phyloP scores from a whole-genome alignment of 139 green algal genomes.

The Pleodorina starrii region DNA sequence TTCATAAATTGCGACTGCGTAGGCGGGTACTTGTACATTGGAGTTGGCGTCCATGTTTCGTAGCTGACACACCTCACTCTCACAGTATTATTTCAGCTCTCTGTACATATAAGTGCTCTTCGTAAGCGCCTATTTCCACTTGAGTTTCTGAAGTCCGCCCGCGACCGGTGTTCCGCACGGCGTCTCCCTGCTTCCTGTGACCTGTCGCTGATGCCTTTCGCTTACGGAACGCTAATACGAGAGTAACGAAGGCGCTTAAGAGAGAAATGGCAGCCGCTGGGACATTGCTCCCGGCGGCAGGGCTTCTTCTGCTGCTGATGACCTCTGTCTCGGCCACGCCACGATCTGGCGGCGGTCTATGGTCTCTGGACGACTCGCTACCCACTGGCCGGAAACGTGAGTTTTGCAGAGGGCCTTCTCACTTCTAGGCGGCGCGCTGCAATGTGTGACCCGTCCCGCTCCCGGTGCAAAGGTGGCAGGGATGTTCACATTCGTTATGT shows the following conservation, averaged over 20 bases:
- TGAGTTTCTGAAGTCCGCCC: neutral
- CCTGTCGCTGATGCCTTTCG: neutral
- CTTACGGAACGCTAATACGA: neutral
- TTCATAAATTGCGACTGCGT: neutral
- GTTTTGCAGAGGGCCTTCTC: neutral
- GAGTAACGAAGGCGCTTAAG: neutral
- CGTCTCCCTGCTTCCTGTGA: neutral
- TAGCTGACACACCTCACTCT: neutral
- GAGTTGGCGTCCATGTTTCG: neutral
- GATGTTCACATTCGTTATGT: too few species aligned
- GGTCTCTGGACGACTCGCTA: neutral
- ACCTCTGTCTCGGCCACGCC: neutral
- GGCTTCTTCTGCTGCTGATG: neutral
- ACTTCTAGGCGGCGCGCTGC: neutral
- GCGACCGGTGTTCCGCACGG: neutral
- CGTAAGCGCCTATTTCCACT: neutral
- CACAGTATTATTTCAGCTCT: neutral
- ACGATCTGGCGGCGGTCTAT: neutral
- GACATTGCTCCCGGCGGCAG: constrained; percentile 27
- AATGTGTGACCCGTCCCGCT: constrained; percentile 26
- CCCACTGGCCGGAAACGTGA: neutral
- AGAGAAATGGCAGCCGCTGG: constrained; percentile 30
- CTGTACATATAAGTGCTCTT: neutral
- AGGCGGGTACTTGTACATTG: neutral
- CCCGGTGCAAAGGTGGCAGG: too few species aligned